These are phyloP conservation scores for Termitomyces sp. DNA, from an alignment of 768 basidiomycete species.

Conservation along the genomic window DNA sequence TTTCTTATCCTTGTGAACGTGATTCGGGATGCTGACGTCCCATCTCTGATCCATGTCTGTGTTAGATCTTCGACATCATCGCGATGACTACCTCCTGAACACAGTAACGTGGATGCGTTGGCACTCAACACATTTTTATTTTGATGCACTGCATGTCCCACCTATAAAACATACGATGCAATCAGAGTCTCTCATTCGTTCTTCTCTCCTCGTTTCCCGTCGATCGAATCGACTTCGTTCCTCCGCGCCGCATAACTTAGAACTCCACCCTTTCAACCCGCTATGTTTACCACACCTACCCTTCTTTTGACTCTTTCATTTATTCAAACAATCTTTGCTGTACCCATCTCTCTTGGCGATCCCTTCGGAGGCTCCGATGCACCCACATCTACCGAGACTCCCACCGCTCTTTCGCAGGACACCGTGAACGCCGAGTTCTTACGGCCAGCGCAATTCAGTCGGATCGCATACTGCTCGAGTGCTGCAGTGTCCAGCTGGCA, in stretches of 20 bases:
- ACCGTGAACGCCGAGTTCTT: slow-evolving; percentile 6
- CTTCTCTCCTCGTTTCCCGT: too few relatives aligned
- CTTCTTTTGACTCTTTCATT: neutral
- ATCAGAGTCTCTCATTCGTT: too few relatives aligned
- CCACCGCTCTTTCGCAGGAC: slow-evolving; percentile 1
- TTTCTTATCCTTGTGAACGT: too few relatives aligned
- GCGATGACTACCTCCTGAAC: too few relatives aligned
- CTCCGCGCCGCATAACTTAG: neutral
- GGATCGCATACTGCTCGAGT: slow-evolving; percentile 33
- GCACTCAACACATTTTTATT: too few relatives aligned
- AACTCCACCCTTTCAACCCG: neutral
- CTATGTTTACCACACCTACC: neutral
- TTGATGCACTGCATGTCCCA: too few relatives aligned
- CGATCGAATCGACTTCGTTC: neutral
- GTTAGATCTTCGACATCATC: too few relatives aligned
- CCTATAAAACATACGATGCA: too few relatives aligned
- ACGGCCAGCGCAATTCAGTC: slow-evolving; percentile 31
- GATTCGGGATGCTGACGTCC: too few relatives aligned
- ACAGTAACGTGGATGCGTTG: too few relatives aligned
- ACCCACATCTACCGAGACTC: neutral
- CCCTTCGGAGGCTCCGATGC: neutral
- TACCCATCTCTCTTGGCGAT: slow-evolving; percentile 1
- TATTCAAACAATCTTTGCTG: neutral
- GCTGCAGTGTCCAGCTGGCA: slow-evolving; percentile 26
- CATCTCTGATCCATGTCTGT: too few relatives aligned